Evolutionary conservation across 129 eudicot species (phyloP).

Genomic region (Helianthus annuus): DNA sequence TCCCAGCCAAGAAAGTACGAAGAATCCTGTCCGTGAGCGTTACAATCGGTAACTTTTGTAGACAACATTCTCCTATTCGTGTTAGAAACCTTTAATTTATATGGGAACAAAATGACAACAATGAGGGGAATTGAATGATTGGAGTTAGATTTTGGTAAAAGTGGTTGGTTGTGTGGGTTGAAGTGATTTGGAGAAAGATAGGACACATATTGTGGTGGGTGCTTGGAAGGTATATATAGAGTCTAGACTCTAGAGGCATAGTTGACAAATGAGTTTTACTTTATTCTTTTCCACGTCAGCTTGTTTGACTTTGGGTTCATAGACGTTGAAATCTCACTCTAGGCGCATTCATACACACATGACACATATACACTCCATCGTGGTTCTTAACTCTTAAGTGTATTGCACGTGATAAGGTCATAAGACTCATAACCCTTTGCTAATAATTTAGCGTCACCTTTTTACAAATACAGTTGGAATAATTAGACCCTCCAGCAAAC

Average conservation of each 20-base stretch:
- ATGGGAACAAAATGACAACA: neutral
- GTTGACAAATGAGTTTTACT: conserved; percentile 20
- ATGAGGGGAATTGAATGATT: neutral
- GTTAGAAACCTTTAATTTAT: conserved; percentile 21
- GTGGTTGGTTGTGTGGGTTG: neutral
- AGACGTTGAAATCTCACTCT: conserved; percentile 8
- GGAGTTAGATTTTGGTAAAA: neutral
- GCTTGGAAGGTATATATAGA: conserved; percentile 43
- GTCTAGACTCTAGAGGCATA: neutral
- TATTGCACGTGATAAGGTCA: conserved; percentile 18
- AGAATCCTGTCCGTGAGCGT: conserved; percentile 86
- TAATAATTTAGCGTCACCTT: neutral
- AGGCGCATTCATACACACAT: conserved; percentile 6
- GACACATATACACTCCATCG: neutral
- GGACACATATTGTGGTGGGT: conserved; percentile 21
- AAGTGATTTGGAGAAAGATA: conserved; percentile 18
- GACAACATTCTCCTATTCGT: conserved; percentile 50
- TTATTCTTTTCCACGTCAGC: conserved; percentile 32
- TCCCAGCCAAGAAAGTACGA: conserved; percentile 95
- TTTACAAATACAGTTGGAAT: no score
- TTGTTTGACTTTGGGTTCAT: conserved; percentile 35
- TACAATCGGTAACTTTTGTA: conserved; percentile 52
- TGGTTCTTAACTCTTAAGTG: conserved; percentile 6
- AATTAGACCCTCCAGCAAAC: no score
- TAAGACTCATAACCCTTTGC: conserved; percentile 8